Base-by-base conservation (phyloP, 179 eudicot species). In the Heliamphora pulchella region DNA sequence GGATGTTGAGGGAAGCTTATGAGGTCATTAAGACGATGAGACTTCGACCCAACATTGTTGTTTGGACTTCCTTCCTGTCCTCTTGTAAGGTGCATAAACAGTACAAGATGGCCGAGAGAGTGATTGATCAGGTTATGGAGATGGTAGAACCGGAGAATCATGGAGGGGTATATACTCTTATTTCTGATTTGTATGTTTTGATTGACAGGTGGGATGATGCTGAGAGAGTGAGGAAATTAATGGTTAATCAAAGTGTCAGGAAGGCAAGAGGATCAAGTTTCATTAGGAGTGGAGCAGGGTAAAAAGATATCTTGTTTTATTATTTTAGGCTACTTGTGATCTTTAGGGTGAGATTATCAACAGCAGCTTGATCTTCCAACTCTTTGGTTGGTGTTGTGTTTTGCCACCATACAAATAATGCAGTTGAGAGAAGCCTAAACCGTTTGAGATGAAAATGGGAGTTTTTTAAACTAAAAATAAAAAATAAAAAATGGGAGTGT, bases 1-100 rank as follows among this genome's bases (percentile, higher is more conserved):
- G 92, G 22, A 58, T 74, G 44, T 46, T 90, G 64, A 80, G 53
- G 15, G 92, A 90, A 79, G 91, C 90, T 2, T 82, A 66, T 63
- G 86, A 85, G n/a, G 75, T 86, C 61, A 83, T 86, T 10, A 67
- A 67, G 46, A 82, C 77, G 17, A 87, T 84, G 89, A 83, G 77
- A 47, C 57, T 79, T 46, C 77, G 85, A 77, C 84, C 87, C 3
- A 84, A 82, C 74, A 78, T 76, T 22, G 77, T 79, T n/a, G 43
- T 87, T 54, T 87, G 89, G 89, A 61, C 86, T 71, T 84, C 87
- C 7, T 87, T 82, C 58, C 72, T 87, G 79, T 75, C 70, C 39
- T 79, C 87, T 43, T 84, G 89, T 64, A 87, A 83, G 83, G 48
- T 81, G 77, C 87, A 87, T 74, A 78, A 71, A 79, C 79, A 83